Conservation (phyloP, 805 yeast genomes). For the Helenozyma rhizophorensis region DNA sequence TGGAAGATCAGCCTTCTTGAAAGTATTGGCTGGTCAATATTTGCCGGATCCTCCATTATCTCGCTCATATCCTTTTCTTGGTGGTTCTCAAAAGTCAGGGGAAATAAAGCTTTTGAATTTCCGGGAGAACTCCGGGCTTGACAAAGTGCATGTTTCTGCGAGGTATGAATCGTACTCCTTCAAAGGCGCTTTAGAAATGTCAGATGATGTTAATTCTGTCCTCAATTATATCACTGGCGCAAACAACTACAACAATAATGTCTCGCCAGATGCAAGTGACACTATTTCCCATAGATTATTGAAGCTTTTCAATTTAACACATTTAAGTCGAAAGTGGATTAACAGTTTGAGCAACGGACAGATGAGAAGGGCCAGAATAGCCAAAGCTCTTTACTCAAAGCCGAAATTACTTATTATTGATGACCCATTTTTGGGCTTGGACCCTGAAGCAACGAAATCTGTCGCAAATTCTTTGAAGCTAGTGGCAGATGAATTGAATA, state of each 20-base stretch:
- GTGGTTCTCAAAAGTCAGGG: constrained; percentile 23
- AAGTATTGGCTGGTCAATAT: constrained; percentile 52
- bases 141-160: constrained; percentile 73
- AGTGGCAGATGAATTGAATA: constrained; percentile 34
- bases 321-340: constrained; percentile 67
- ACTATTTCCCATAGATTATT: constrained; percentile 41
- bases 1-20: constrained; percentile 50
- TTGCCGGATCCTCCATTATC: constrained; percentile 49
- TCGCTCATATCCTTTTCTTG: constrained; percentile 51
- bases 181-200: constrained; percentile 58
- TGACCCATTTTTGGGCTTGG: constrained; percentile 91
- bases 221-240: constrained; percentile 53
- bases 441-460: constrained; percentile 60
- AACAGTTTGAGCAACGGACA: constrained; percentile 93
- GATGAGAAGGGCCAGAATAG: constrained; percentile 83
- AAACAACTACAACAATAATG: constrained; percentile 44
- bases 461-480: constrained; percentile 52
- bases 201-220: constrained; percentile 65
- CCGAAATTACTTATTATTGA: constrained; percentile 74
- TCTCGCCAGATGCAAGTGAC: constrained; percentile 23
- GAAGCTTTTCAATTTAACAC: constrained; percentile 48
- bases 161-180: constrained; percentile 71
- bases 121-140: constrained; percentile 32
- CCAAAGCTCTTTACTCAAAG: constrained; percentile 59
- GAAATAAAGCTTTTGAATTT: constrained; percentile 31